phyloP scores from a whole-genome alignment of 306 rosid genomes.

The Aeschynomene evenia region DNA sequence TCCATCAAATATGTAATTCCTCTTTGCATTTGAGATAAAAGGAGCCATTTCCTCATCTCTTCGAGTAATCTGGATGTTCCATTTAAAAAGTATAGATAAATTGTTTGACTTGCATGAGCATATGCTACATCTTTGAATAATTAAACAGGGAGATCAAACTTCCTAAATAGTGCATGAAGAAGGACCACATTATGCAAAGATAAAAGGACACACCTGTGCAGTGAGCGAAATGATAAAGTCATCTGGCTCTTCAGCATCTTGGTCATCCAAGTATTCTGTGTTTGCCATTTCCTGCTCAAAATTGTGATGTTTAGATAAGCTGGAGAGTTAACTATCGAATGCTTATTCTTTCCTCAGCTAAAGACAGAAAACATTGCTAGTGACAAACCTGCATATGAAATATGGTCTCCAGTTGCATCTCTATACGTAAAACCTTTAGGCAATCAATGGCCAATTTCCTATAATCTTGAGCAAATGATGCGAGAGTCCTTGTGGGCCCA shows the following conservation, averaged over 20 bases:
- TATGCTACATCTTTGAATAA: slow-evolving; percentile 24
- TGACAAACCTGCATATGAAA: slow-evolving; percentile 92
- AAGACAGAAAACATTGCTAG: slow-evolving; percentile 20
- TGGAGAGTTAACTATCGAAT: background rate
- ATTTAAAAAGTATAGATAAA: slow-evolving; percentile 30
- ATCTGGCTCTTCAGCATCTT: slow-evolving; percentile 99
- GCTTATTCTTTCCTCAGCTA: slow-evolving; percentile 19
- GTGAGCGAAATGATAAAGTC: slow-evolving; percentile 93
- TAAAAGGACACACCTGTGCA: slow-evolving; percentile 61
- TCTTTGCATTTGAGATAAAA: slow-evolving; percentile 72
- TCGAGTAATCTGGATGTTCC: slow-evolving; percentile 74
- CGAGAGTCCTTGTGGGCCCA: slow-evolving; percentile 64
- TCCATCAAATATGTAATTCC: slow-evolving; percentile 95
- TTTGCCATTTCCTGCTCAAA: slow-evolving; percentile 84
- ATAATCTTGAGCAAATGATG: slow-evolving; percentile 89
- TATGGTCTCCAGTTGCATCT: slow-evolving; percentile 94
- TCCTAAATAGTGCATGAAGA: slow-evolving; percentile 11
- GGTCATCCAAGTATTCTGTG: slow-evolving; percentile 91
- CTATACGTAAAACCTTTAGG: slow-evolving; percentile 89
- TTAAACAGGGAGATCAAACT: slow-evolving; percentile 13
- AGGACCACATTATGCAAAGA: slow-evolving; percentile 17
- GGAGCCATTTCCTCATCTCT: slow-evolving; percentile 98
- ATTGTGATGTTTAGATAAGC: slow-evolving; percentile 29
- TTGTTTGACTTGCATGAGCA: slow-evolving; percentile 26
- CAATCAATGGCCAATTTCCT: slow-evolving; percentile 93